Conservation (phyloP, 169 alveolate genomes). For the Cyclospora cayetanensis region DNA sequence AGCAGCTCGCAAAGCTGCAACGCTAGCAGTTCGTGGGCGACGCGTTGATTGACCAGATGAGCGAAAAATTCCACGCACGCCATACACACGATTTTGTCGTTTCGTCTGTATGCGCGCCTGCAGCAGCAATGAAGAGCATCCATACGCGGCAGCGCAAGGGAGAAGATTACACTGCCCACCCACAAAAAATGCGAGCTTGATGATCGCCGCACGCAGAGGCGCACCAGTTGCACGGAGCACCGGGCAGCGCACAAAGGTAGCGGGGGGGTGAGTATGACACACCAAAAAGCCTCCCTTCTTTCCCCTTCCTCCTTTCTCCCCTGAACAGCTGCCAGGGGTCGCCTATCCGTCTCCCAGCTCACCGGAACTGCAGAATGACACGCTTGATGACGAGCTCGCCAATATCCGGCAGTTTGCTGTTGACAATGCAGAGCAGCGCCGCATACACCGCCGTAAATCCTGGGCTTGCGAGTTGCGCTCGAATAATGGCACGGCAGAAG, state of each 20-base stretch:
- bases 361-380: constrained; percentile 91
- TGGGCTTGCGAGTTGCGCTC: constrained; percentile 99
- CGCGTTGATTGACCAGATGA: constrained; percentile 90
- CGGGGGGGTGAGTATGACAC: no score
- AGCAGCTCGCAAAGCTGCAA: constrained; percentile 93
- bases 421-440: constrained; percentile 95
- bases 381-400: constrained; percentile 95
- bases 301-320: no score
- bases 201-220: no score
- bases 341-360: not conserved
- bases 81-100: constrained; percentile 95
- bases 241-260: no score
- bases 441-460: constrained; percentile 97
- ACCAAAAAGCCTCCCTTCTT: no score
- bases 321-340: no score
- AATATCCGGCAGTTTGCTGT: constrained; percentile 98
- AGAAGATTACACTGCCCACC: no score
- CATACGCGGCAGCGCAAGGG: no score
- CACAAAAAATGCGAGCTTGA: no score
- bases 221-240: no score
- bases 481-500: constrained; percentile 94
- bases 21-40: constrained; percentile 94
- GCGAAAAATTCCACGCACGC: constrained; percentile 97
- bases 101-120: constrained; percentile 91
- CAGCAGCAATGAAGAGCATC: not conserved